Conservation (phyloP, 208 protist species). For the Novymonas esmeraldas region DNA sequence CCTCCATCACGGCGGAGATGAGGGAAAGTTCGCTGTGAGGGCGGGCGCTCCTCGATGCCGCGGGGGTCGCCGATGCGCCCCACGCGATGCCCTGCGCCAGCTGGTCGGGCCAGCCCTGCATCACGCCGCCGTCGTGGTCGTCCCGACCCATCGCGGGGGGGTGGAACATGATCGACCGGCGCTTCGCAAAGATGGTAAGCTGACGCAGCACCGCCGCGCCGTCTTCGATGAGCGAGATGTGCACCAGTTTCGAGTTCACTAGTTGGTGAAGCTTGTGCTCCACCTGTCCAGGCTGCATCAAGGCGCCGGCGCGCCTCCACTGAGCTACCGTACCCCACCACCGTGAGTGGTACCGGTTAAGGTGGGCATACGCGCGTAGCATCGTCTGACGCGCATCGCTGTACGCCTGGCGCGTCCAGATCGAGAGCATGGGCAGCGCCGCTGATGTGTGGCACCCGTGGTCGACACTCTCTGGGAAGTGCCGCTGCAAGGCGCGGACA, state of each 20-base stretch:
- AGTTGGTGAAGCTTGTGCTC: constrained; percentile 25
- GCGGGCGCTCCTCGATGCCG: too few species aligned
- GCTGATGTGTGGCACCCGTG: background rate
- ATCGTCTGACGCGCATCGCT: background rate
- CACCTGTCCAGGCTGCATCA: constrained; percentile 9
- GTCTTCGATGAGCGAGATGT: constrained; percentile 75
- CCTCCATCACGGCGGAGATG: constrained; percentile 15
- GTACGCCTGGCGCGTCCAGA: constrained; percentile 29
- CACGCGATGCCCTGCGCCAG: too few species aligned
- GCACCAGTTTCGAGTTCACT: constrained; percentile 43
- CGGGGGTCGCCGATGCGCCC: too few species aligned
- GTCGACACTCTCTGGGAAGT: constrained; percentile 1
- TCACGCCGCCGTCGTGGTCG: background rate
- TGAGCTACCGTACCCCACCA: constrained; percentile 67
- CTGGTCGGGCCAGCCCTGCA: too few species aligned
- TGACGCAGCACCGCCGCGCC: constrained; percentile 42
- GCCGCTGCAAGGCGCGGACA: background rate
- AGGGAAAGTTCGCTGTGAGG: background rate
- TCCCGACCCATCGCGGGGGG: too few species aligned
- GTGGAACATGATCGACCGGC: constrained; percentile 1
- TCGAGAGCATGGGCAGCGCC: constrained; percentile 13
- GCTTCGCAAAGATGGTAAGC: constrained; percentile 50
- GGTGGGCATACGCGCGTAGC: constrained; percentile 25
- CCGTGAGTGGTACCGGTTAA: constrained; percentile 42
- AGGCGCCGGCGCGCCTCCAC: constrained; percentile 37